phyloP scores from a whole-genome alignment of 495 filamentous ascomycete genomes.

The Xylaria grammica region DNA sequence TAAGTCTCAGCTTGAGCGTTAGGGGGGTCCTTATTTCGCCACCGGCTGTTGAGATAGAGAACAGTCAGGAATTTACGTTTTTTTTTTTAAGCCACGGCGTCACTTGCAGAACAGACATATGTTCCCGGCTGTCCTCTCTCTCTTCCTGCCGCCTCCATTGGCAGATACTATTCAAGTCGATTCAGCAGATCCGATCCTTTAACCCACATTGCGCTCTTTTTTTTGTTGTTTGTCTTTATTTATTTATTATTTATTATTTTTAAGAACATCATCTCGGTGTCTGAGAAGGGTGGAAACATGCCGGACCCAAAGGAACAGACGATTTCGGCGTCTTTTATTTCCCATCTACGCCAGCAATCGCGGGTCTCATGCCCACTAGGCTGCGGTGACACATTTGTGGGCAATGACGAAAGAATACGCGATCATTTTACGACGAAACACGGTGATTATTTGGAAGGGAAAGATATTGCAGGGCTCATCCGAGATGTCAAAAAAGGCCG shows the following conservation, averaged over 20 bases:
- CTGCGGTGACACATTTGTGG: constrained; percentile 26
- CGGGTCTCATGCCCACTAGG: constrained; percentile 26
- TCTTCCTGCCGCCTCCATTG: too few relatives aligned
- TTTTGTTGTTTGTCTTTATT: neutral
- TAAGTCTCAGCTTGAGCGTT: too few relatives aligned
- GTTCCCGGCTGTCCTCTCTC: too few relatives aligned
- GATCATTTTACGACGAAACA: constrained; percentile 28
- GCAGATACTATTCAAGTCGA: too few relatives aligned
- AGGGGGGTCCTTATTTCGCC: too few relatives aligned
- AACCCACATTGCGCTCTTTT: too few relatives aligned
- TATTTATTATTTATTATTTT: neutral
- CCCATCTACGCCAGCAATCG: constrained; percentile 29
- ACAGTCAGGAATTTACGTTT: too few relatives aligned
- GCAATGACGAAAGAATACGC: constrained; percentile 30
- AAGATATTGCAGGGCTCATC: constrained; percentile 26
- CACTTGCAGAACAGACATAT: too few relatives aligned
- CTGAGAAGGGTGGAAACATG: constrained; percentile 26
- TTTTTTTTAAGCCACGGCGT: too few relatives aligned
- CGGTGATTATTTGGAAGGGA: constrained; percentile 22
- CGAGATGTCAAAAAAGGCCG: constrained; percentile 28
- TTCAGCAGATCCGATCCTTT: too few relatives aligned
- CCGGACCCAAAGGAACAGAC: constrained; percentile 27
- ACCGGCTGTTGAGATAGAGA: too few relatives aligned
- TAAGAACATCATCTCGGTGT: too few relatives aligned
- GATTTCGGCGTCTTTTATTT: constrained; percentile 28